A percentile compares a stretch with the other conserved stretches of the same genome.
These are phyloP conservation scores for Trifolium subterraneum DNA, from an alignment of 306 rosid species.

Conservation along the genomic window DNA sequence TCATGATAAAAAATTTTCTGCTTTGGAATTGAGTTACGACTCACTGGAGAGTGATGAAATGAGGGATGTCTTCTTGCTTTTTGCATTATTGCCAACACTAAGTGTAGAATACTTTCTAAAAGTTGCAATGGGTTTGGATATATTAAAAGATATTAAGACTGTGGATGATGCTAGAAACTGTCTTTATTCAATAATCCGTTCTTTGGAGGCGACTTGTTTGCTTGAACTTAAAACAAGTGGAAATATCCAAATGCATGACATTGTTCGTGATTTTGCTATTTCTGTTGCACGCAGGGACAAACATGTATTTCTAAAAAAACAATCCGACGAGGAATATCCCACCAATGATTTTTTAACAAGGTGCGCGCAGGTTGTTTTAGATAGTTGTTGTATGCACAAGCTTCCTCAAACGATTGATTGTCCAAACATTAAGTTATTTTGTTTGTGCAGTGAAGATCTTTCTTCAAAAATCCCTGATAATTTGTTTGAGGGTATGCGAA, in stretches of 20 bases:
- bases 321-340: not conserved
- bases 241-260: not conserved
- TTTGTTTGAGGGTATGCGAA: not conserved
- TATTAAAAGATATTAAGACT: not conserved
- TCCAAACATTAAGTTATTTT: not conserved
- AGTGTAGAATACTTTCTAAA: not conserved
- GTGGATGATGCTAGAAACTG: slow-evolving; percentile 3
- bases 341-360: not conserved
- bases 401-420: slow-evolving; percentile 25
- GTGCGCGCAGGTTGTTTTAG: not conserved
- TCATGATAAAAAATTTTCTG: not conserved
- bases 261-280: slow-evolving; percentile 20
- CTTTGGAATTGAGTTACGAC: not conserved
- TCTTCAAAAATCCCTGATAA: not conserved
- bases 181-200: not conserved
- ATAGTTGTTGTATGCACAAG: accelerated
- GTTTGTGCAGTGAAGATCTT: accelerated
- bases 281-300: not conserved
- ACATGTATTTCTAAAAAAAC: not conserved
- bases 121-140: slow-evolving; percentile 20
- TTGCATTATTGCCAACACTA: not conserved
- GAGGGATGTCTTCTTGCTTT: not conserved
- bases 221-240: not conserved
- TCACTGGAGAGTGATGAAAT: not conserved
- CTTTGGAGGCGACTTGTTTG: slow-evolving; percentile 3